These are phyloP conservation scores for Fagus sylvatica DNA, from an alignment of 306 rosid genomes.

Conservation along the genomic window DNA sequence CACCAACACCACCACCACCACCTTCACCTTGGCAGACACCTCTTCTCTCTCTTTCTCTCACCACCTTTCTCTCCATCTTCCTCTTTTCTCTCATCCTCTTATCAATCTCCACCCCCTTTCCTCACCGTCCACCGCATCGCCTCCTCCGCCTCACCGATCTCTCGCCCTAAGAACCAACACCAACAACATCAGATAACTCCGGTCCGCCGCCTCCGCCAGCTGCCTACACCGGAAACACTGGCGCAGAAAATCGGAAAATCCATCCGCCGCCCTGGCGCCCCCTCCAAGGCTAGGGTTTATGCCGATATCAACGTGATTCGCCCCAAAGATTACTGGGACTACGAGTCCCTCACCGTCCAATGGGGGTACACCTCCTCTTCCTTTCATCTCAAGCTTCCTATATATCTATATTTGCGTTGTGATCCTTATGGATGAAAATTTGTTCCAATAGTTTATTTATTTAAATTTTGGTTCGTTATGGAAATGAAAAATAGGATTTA, in stretches of 20 bases:
- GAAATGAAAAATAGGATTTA: background rate
- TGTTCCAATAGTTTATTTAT: background rate
- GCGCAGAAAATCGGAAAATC: conserved; percentile 94
- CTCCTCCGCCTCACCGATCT: conserved; percentile 37
- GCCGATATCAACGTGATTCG: conserved; percentile 85
- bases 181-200: conserved; percentile 22
- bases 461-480: background rate
- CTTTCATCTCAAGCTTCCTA: background rate
- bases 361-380: conserved; percentile 64
- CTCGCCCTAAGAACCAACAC: conserved; percentile 25
- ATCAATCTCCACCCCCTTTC: conserved; percentile 5
- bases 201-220: conserved; percentile 26
- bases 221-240: conserved; percentile 54
- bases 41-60: conserved; percentile 31
- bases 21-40: background rate
- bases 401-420: background rate
- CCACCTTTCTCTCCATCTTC: conserved; percentile 2
- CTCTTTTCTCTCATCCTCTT: conserved; percentile 2
- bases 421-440: background rate
- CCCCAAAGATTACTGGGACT: conserved; percentile 94
- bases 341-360: conserved; percentile 87
- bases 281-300: conserved; percentile 84
- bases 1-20: conserved; percentile 9
- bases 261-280: conserved; percentile 96
- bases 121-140: conserved; percentile 47